Evolutionary conservation across 805 yeast species (phyloP).

Genomic region (Suhomyces sp.): DNA sequence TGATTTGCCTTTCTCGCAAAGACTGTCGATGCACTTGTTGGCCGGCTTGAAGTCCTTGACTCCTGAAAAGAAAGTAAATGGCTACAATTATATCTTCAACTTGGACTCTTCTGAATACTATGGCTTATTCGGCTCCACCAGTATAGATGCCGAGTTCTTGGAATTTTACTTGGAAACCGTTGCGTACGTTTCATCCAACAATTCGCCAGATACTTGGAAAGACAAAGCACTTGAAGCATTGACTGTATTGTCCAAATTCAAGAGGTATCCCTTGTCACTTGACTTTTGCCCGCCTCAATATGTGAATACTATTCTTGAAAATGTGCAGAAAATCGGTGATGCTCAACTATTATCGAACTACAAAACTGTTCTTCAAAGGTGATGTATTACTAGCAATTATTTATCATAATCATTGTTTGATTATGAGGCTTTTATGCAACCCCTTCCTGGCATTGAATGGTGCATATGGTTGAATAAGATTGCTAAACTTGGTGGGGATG

Average conservation of each 20-base stretch:
- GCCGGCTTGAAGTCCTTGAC: constrained; percentile 26
- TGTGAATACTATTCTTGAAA: not conserved
- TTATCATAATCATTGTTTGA: not conserved
- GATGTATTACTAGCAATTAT: not conserved
- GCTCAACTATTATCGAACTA: constrained; percentile 2
- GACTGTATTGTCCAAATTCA: constrained; percentile 26
- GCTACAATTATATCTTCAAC: constrained; percentile 36
- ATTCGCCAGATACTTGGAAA: constrained; percentile 12
- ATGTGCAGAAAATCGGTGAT: constrained; percentile 1
- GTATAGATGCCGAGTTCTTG: constrained; percentile 49
- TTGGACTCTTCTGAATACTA: constrained; percentile 22
- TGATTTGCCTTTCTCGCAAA: constrained; percentile 11
- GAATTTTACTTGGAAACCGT: constrained; percentile 47
- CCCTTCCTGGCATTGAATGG: constrained; percentile 31
- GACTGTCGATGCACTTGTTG: constrained; percentile 25
- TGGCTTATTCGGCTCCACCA: constrained; percentile 37
- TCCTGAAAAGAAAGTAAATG: constrained; percentile 19
- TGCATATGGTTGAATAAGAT: constrained; percentile 44
- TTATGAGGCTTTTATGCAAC: constrained; percentile 18
- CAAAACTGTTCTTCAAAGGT: not conserved
- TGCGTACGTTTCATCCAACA: constrained; percentile 11
- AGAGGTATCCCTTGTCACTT: constrained; percentile 35
- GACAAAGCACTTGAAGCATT: constrained; percentile 19
- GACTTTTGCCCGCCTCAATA: constrained; percentile 25
- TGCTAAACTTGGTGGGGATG: constrained; percentile 36